These are phyloP conservation scores for Cyberlindnera amylophila DNA, from an alignment of 805 yeast genomes.

Conservation along the genomic window DNA sequence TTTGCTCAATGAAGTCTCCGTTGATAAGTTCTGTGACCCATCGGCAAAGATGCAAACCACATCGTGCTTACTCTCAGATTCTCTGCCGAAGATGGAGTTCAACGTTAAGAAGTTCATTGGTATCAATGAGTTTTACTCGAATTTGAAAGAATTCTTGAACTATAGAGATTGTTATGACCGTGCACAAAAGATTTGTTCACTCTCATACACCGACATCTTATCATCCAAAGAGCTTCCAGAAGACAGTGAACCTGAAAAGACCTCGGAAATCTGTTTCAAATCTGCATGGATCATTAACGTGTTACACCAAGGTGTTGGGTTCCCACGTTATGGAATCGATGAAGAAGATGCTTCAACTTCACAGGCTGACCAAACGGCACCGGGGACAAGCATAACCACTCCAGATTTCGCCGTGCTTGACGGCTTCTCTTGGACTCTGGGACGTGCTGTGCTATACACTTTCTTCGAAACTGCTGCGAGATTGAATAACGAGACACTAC, in stretches of 20 bases:
- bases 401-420: slow-evolving; percentile 42
- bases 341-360: slow-evolving; percentile 24
- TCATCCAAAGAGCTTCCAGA: slow-evolving; percentile 7
- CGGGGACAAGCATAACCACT: slow-evolving; percentile 11
- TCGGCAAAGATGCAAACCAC: slow-evolving; percentile 24
- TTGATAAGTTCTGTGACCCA: slow-evolving; percentile 23
- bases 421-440: slow-evolving; percentile 53
- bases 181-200: slow-evolving; percentile 45
- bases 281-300: slow-evolving; percentile 56
- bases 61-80: slow-evolving; percentile 49
- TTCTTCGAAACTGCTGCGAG: slow-evolving; percentile 42
- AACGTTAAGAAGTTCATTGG: slow-evolving; percentile 56
- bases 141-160: slow-evolving; percentile 44
- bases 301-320: slow-evolving; percentile 57
- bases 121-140: slow-evolving; percentile 67
- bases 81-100: slow-evolving; percentile 55
- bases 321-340: slow-evolving; percentile 48
- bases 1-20: slow-evolving; percentile 31
- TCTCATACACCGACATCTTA: slow-evolving; percentile 15
- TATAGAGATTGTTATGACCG: slow-evolving; percentile 36
- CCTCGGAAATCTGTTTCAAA: slow-evolving; percentile 56
- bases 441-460: slow-evolving; percentile 60
- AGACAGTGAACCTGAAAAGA: slow-evolving; percentile 39
- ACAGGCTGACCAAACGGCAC: not conserved
- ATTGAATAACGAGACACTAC: slow-evolving; percentile 13